Base-by-base conservation (phyloP, 257 asterid genomes). In the Fraxinus excelsior region DNA sequence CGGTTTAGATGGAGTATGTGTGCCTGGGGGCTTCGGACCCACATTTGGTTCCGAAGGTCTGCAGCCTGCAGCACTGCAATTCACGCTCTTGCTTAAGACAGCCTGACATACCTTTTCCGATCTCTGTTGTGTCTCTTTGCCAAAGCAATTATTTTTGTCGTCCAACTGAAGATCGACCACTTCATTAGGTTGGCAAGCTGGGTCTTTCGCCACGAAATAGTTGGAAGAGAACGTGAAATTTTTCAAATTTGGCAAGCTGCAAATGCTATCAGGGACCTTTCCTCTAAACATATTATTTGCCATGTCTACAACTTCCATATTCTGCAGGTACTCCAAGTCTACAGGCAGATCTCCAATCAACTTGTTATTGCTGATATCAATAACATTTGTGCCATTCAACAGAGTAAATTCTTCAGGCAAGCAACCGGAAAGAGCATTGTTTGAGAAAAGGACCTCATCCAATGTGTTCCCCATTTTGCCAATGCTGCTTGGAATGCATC, bases 401-500 rank as follows among this genome's bases (percentile, higher is more conserved):
- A 34, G 56, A 42, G 86, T 86, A 12, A 85, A 71, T n/a, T 75
- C 86, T 0, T 75, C 11, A n/a, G 86, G 84, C 51, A 85, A 69
- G 67, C 88, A 79, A 10, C 88, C 86, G 0, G 75, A 70, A 42
- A 84, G 72, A 26, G 77, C 32, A 51, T 81, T 81, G 42, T 81
- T 82, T 37, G 13, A 6, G 76, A 84, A 73, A 32, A 74, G 10
- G 4, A 85, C 68, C 62, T 85, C 83, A 7, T 82, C 80, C 82
- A 82, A 78, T 2, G 83, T 82, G 71, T 68, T 80, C 38, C 44
- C 71, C 88, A 82, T 85, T 25, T 78, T 78, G 23, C 83, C 86
- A 29, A 85, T 73, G 78, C 72, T 80, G 3, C 37, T 69, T 0
- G 89, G 89, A 75, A 85, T 85, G 82, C 86, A 78, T 5, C 89